phyloP scores from a whole-genome alignment of 345 rosid genomes.

The Camelina sativa region DNA sequence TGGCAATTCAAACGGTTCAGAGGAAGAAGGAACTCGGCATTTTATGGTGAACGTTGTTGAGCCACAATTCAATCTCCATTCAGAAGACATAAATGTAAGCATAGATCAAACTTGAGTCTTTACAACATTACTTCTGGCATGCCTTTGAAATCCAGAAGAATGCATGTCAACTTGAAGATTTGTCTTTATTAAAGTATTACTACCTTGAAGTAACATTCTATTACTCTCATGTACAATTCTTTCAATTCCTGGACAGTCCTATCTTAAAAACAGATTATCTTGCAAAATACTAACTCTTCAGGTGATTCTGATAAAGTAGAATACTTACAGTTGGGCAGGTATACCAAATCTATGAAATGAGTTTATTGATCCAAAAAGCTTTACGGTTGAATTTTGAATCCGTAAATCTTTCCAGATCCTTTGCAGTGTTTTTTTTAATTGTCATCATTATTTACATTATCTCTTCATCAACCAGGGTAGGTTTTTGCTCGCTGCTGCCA shows the following conservation, averaged over 20 bases:
- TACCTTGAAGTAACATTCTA: neutral
- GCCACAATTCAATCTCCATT: conserved; percentile 99
- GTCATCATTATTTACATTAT: conserved; percentile 6
- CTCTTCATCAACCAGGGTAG: conserved; percentile 72
- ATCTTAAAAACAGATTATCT: neutral
- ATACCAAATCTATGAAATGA: neutral
- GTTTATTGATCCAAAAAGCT: neutral
- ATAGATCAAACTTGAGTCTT: conserved; percentile 26
- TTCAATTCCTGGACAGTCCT: neutral
- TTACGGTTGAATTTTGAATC: neutral
- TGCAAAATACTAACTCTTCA: neutral
- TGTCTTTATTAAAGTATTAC: neutral
- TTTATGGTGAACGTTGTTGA: conserved; percentile 96
- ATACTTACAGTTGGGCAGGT: neutral
- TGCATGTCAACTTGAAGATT: conserved; percentile 3
- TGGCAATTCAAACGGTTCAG: conserved; percentile 57
- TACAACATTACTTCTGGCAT: neutral
- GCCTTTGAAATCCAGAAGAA: conserved; percentile 4
- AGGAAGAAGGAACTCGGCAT: conserved; percentile 82
- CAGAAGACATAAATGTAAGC: conserved; percentile 97
- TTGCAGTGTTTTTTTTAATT: conserved; percentile 10
- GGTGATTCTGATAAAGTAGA: neutral
- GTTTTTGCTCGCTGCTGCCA: conserved; percentile 93
- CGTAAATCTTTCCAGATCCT: neutral
- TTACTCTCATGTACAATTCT: conserved; percentile 2